Conservation (phyloP, 139 green algal species). For the Coelastrella sp. region DNA sequence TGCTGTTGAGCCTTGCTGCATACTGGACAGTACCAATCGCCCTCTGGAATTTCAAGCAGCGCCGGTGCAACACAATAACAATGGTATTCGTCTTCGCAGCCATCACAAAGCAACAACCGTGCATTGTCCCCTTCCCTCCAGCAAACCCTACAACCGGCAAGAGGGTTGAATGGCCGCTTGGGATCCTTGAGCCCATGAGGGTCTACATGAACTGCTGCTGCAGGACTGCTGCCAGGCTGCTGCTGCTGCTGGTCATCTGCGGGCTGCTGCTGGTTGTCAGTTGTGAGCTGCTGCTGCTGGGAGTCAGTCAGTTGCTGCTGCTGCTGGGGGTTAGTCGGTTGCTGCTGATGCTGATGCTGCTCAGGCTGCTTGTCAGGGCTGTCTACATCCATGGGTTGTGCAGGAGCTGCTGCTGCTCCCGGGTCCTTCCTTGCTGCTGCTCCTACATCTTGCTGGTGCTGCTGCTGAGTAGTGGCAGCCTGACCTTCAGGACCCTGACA, state of each 20-base stretch:
- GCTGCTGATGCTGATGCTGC: conserved; percentile 17
- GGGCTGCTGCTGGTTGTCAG: background rate
- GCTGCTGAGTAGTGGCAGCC: background rate
- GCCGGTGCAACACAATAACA: conserved; percentile 84
- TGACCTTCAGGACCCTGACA: background rate
- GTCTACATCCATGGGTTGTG: background rate
- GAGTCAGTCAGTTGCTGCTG: background rate
- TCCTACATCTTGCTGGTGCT: background rate
- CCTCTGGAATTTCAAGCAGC: conserved; percentile 75
- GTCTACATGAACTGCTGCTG: conserved; percentile 9
- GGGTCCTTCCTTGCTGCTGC: background rate
- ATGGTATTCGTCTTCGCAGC: conserved; percentile 80
- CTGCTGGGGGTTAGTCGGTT: background rate
- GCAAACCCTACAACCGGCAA: conserved; percentile 66
- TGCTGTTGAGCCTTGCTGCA: conserved; percentile 51
- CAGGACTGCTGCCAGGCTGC: background rate
- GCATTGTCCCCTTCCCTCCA: conserved; percentile 76
- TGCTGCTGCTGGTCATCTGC: background rate
- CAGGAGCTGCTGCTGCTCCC: conserved; percentile 3
- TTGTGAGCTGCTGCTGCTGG: background rate
- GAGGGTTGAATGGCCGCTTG: conserved; percentile 54
- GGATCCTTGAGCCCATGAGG: conserved; percentile 31
- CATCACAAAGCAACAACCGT: conserved; percentile 75
- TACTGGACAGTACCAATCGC: conserved; percentile 74
- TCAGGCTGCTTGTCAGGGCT: background rate